Conservation (phyloP, 75 land plant genomes). For the Pinus taeda region DNA sequence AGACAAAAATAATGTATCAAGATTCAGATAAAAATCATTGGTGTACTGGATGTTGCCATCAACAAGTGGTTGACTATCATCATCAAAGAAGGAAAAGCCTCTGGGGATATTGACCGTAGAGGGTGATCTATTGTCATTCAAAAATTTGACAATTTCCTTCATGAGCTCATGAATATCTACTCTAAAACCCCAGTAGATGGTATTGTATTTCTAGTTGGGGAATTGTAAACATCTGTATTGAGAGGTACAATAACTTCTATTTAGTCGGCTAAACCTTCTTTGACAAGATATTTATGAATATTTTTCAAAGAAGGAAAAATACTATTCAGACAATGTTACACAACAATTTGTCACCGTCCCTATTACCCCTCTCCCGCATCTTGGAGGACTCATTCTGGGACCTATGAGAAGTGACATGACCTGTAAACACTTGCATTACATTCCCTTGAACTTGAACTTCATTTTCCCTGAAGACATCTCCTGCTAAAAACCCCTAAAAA, state of each 20-base stretch:
- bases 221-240: constrained; percentile 68
- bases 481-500: no score
- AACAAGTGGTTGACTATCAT: constrained; percentile 20
- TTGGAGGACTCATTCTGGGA: no score
- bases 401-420: no score
- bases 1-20: constrained; percentile 59
- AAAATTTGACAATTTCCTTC: constrained; percentile 25
- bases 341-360: no score
- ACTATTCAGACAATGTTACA: constrained; percentile 12
- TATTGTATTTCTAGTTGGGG: neutral
- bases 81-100: constrained; percentile 73
- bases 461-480: no score
- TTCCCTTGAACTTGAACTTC: no score
- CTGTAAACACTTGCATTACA: no score
- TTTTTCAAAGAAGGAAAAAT: constrained; percentile 74
- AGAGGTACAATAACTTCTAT: constrained; percentile 65
- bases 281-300: constrained; percentile 51
- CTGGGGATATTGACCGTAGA: constrained; percentile 70
- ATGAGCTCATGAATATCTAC: constrained; percentile 44
- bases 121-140: constrained; percentile 45
- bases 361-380: no score
- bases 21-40: constrained; percentile 68
- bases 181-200: constrained; percentile 50
- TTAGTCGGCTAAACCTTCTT: constrained; percentile 37
- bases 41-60: constrained; percentile 29